Percentiles rank a stretch among this genome's conserved stretches.
These are phyloP conservation scores for Hygrophorus russula DNA, from an alignment of 768 basidiomycete genomes.

Conservation along the genomic window DNA sequence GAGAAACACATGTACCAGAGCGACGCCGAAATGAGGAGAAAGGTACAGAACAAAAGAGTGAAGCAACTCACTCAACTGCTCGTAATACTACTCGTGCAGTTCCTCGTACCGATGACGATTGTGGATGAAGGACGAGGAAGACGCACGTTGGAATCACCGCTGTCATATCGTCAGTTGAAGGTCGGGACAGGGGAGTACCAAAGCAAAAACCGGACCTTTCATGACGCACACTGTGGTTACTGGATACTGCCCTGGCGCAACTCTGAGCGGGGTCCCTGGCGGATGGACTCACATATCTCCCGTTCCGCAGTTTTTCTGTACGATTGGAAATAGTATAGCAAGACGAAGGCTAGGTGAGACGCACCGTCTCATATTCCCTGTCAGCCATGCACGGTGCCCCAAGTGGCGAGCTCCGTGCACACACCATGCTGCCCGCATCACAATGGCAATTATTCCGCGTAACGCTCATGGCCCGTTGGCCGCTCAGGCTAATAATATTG, in stretches of 20 bases:
- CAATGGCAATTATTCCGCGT: constrained; percentile 56
- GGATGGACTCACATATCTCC: constrained; percentile 19
- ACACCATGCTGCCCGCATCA: constrained; percentile 29
- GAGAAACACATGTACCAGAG: too few relatives aligned
- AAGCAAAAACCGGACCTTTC: constrained; percentile 19
- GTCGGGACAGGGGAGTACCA: background rate
- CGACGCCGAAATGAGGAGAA: too few relatives aligned
- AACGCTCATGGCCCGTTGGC: constrained; percentile 32
- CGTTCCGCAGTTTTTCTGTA: constrained; percentile 21
- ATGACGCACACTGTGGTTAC: constrained; percentile 27
- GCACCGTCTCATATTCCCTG: constrained; percentile 22
- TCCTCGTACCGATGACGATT: constrained; percentile 27
- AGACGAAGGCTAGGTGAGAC: background rate
- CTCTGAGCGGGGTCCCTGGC: too few relatives aligned
- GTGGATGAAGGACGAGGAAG: constrained; percentile 28
- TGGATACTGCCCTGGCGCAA: constrained; percentile 41
- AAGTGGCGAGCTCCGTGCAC: constrained; percentile 30
- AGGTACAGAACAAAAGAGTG: too few relatives aligned
- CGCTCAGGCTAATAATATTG: constrained; percentile 29
- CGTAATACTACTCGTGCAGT: constrained; percentile 36
- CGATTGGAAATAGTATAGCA: background rate
- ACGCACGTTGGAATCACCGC: constrained; percentile 26
- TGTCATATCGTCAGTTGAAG: constrained; percentile 8
- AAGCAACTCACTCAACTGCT: constrained; percentile 34
- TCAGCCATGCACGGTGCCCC: constrained; percentile 36